Base-by-base conservation (phyloP, 2,329 filamentous ascomycete species). In the Verticillium longisporum region DNA sequence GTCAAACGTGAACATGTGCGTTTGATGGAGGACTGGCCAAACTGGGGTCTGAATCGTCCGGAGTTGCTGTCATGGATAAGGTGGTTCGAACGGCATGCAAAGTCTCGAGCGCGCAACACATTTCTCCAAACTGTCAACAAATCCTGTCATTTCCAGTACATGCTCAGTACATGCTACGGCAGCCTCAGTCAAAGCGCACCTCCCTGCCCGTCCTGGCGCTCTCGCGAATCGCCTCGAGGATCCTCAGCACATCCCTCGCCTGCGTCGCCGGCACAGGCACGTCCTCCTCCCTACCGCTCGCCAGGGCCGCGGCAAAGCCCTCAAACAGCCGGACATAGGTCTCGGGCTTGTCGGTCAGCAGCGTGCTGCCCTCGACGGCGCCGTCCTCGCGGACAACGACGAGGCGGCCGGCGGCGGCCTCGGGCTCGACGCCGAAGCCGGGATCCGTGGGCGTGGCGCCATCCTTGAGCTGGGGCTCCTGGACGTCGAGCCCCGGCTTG, bases 261-360 rank as follows among this genome's bases (percentile, higher is more conserved):
- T 85, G 76, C n/a, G 70, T 70, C 0, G 81, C 78, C 61, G 80
- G 78, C 15, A 85, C 83, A 0, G 83, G 83, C 1, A 84, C 72
- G 55, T 82, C 76, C 41, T 79, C 77, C 62, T 81, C 79, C 61
- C 75, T 76, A 1, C 82, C 81, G 14, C 71, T 77, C 60, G 70
- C 73, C 6, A 85, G 66, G 0, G 82, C 78, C 66, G 74, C 75
- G 14, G 75, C 82, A 56, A 84, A 77, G 3, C 77, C 73, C 60
- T 79, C 72, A 73, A 93, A 94, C 64, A 90, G 88, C 67, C 83
- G 82, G 26, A 78, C 78, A 72, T 91, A 95, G 3, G 89, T 92
- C 26, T 32, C 54, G 14, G 54, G 54, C 54, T 55, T 55, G 14
- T 32, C 26, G 9, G 54, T 55, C 31, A 33, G 11, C 5, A 33